These are phyloP conservation scores for Ustilago sp. DNA, from an alignment of 1,284 basidiomycete genomes.

Conservation along the genomic window DNA sequence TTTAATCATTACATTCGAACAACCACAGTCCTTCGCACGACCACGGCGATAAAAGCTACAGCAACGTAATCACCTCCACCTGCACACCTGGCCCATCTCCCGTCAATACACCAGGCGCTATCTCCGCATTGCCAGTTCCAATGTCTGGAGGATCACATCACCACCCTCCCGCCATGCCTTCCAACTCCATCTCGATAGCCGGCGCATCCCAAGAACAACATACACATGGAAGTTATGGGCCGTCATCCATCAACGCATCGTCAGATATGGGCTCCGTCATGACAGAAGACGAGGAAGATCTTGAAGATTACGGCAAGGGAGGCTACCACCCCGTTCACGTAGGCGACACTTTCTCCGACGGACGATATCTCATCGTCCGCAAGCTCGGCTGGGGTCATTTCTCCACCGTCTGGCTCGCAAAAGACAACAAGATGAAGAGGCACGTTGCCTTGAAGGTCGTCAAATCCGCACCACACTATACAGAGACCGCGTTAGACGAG, in stretches of 20 bases:
- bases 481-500: constrained; percentile 97
- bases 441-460: constrained; percentile 99
- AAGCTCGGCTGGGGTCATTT: constrained; percentile 99
- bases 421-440: constrained; percentile 80
- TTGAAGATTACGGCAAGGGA: constrained; percentile 72
- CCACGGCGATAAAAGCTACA: constrained; percentile 39
- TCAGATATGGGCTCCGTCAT: constrained; percentile 63
- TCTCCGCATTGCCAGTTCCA: constrained; percentile 43
- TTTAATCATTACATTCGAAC: neutral
- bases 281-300: constrained; percentile 71
- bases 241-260: constrained; percentile 49
- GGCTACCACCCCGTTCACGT: constrained; percentile 94
- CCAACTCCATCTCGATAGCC: constrained; percentile 48
- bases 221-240: constrained; percentile 38
- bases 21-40: constrained; percentile 35
- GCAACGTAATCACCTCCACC: constrained; percentile 57
- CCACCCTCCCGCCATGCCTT: constrained; percentile 32
- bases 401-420: constrained; percentile 71
- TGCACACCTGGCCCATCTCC: constrained; percentile 58
- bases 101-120: constrained; percentile 48
- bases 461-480: constrained; percentile 96
- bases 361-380: constrained; percentile 87
- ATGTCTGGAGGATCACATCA: constrained; percentile 44
- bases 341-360: constrained; percentile 89
- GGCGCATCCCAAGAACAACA: constrained; percentile 46